phyloP scores from a whole-genome alignment of 1,284 basidiomycete genomes.

The Rhodotorula glutinis region DNA sequence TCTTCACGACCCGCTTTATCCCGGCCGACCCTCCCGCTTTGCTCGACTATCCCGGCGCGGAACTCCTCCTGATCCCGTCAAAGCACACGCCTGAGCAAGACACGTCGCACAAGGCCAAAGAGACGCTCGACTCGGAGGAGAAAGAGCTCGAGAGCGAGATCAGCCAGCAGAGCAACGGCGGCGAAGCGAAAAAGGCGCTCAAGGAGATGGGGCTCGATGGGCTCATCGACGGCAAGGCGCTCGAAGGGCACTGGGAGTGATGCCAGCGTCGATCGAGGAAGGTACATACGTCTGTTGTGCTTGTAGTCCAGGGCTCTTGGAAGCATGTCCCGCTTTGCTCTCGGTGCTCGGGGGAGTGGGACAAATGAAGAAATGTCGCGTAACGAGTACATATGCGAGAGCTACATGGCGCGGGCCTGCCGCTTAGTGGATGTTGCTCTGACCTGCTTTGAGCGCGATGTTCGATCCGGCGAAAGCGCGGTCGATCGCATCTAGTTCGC shows the following conservation, averaged over 20 bases:
- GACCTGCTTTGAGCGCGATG: not conserved
- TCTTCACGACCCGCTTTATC: constrained; percentile 53
- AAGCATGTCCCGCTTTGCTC: not conserved
- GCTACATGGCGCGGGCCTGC: no score
- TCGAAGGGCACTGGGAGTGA: constrained; percentile 42
- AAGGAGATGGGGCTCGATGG: constrained; percentile 32
- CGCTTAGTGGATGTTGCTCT: constrained; percentile 1
- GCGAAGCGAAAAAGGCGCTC: constrained; percentile 27
- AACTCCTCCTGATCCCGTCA: constrained; percentile 59
- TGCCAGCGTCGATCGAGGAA: not conserved
- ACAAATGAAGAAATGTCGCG: no score
- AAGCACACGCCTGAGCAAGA: constrained; percentile 55
- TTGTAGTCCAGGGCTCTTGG: not conserved
- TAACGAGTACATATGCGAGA: no score
- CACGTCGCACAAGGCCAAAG: constrained; percentile 56
- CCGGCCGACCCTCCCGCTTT: constrained; percentile 58
- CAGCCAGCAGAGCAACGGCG: constrained; percentile 54
- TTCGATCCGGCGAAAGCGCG: not conserved
- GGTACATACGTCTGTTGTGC: not conserved
- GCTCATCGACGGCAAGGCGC: constrained; percentile 30
- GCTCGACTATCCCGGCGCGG: constrained; percentile 59
- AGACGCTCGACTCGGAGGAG: constrained; percentile 53
- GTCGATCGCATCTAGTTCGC: not conserved
- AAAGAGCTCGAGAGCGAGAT: constrained; percentile 54
- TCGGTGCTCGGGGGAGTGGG: no score